Percentiles rank a stretch among this genome's conserved stretches.
phyloP scores from a whole-genome alignment of 179 eudicot genomes.

The Pouteria campechiana region DNA sequence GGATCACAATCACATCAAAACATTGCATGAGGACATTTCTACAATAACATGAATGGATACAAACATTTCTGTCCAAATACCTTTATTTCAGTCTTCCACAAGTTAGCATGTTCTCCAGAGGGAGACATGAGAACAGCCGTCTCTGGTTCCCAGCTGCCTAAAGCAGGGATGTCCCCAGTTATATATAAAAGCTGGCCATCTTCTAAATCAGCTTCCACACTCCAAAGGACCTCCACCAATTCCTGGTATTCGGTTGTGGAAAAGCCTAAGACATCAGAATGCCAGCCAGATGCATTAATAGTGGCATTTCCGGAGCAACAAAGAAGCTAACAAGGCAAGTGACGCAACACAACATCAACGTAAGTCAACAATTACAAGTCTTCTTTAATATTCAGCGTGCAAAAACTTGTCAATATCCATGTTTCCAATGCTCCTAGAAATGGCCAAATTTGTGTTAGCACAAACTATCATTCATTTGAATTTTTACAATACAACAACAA shows the following conservation, averaged over 20 bases:
- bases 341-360: too few species aligned
- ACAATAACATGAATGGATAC: neutral
- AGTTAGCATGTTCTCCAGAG: constrained; percentile 9
- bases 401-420: too few species aligned
- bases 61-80: neutral
- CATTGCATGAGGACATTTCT: neutral
- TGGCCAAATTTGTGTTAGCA: too few species aligned
- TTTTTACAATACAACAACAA: too few species aligned
- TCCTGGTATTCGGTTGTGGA: neutral
- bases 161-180: neutral
- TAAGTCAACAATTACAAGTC: too few species aligned
- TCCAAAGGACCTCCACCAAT: neutral
- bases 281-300: too few species aligned
- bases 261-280: neutral
- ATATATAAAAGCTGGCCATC: constrained; percentile 1
- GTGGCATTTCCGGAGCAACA: too few species aligned
- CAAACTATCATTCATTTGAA: too few species aligned
- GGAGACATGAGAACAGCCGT: constrained; percentile 11
- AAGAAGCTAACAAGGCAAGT: too few species aligned
- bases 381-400: too few species aligned
- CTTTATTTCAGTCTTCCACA: constrained; percentile 10
- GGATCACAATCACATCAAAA: too few species aligned
- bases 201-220: neutral
- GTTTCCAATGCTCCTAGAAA: too few species aligned
- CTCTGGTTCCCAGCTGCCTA: constrained; percentile 7